Evolutionary conservation across 2,329 filamentous ascomycete genomes (phyloP).

Genomic region (Alternaria ethzedia): DNA sequence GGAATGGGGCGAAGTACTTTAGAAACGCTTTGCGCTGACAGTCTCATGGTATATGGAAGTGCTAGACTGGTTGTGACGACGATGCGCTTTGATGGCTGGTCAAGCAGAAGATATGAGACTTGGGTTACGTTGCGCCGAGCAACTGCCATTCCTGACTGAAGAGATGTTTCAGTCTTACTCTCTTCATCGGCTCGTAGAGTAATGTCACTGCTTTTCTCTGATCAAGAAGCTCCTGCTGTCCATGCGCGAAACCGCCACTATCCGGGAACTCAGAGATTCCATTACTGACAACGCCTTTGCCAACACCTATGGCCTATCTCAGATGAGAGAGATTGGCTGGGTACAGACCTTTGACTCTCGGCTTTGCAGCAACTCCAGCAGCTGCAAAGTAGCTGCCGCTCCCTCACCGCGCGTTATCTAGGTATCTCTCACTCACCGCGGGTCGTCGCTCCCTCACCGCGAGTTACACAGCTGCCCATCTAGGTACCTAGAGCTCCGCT

Average conservation of each 20-base stretch:
- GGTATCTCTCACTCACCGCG: background rate
- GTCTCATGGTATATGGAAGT: background rate
- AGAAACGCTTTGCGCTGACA: background rate
- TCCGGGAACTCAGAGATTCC: background rate
- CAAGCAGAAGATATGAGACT: background rate
- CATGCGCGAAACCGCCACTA: background rate
- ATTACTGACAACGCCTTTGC: background rate
- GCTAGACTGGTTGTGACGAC: background rate
- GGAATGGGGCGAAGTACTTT: background rate
- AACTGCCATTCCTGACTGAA: fast-evolving
- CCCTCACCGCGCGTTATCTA: background rate
- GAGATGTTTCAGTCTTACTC: background rate
- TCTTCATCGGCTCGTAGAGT: background rate
- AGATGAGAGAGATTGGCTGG: background rate
- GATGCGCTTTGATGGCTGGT: background rate
- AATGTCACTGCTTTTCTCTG: background rate
- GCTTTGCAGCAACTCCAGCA: background rate
- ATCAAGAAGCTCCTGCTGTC: background rate
- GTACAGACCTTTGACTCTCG: background rate
- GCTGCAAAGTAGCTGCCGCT: background rate
- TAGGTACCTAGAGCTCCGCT: background rate
- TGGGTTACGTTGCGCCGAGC: background rate
- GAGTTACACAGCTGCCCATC: background rate
- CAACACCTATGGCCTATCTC: background rate
- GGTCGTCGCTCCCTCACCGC: background rate